Conservation (phyloP, 768 basidiomycete species). For the Tricholoma furcatifolium region DNA sequence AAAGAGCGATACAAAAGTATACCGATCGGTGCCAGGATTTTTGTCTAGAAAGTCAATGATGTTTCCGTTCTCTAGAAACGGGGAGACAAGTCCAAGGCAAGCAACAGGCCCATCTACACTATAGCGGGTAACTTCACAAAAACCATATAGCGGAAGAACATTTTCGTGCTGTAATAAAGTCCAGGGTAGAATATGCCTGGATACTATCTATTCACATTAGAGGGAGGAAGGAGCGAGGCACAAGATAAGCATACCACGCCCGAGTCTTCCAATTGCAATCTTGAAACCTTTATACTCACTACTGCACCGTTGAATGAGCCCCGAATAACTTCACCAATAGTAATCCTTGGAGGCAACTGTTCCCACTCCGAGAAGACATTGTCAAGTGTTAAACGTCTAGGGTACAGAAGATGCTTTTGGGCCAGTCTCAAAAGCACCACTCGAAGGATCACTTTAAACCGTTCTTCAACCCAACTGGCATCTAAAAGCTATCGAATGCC, state of each 20-base stretch:
- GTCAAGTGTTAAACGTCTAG: background rate
- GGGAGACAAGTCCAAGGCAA: slow-evolving; percentile 4
- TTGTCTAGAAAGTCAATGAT: background rate
- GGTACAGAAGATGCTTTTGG: background rate
- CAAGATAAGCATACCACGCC: background rate
- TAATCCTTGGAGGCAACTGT: background rate
- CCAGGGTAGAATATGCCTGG: background rate
- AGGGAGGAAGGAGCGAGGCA: background rate
- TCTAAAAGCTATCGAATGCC: background rate
- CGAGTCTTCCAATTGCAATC: background rate
- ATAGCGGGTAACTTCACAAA: background rate
- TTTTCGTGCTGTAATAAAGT: slow-evolving; percentile 1
- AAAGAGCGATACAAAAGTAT: background rate
- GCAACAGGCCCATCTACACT: background rate
- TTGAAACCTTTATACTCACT: background rate
- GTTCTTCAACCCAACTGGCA: background rate
- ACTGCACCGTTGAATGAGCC: background rate
- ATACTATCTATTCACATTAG: background rate
- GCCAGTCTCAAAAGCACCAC: background rate
- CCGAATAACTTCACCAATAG: background rate
- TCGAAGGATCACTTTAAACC: background rate
- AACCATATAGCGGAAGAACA: background rate
- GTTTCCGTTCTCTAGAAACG: background rate
- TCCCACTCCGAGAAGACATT: background rate
- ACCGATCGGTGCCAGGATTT: background rate